A percentile compares a stretch with the other conserved stretches of the same genome.
phyloP scores from a whole-genome alignment of 75 land plant genomes.

The Selaginella moellendorffii region DNA sequence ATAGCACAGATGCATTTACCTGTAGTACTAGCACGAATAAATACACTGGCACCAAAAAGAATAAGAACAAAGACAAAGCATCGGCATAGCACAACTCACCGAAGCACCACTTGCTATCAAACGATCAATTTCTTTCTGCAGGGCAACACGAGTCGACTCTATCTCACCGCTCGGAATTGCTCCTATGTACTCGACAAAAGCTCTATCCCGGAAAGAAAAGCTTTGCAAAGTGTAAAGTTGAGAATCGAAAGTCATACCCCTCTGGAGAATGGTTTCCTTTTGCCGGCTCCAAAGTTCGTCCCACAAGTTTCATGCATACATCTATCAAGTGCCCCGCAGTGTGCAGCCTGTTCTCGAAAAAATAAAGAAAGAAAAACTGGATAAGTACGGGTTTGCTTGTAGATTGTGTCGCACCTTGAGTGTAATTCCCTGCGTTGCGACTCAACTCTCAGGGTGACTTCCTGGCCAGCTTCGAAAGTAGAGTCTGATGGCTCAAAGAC shows the following conservation, averaged over 20 bases:
- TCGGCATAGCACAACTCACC: no score
- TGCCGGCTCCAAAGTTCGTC: constrained; percentile 36
- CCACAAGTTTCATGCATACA: constrained; percentile 40
- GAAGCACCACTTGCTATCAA: constrained; percentile 32
- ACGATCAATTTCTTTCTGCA: constrained; percentile 43
- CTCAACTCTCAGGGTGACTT: constrained; percentile 35
- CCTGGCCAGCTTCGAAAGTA: constrained; percentile 25
- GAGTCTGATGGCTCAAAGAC: constrained; percentile 14
- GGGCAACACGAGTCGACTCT: constrained; percentile 29
- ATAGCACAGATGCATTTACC: constrained; percentile 35
- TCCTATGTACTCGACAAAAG: constrained; percentile 72
- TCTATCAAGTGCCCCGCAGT: constrained; percentile 69
- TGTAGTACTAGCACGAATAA: constrained; percentile 12
- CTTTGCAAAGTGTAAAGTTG: no score
- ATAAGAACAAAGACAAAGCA: no score
- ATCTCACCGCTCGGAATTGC: constrained; percentile 30
- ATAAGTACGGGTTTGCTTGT: not conserved
- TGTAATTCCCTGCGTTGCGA: constrained; percentile 30
- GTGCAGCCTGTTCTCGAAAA: constrained; percentile 38
- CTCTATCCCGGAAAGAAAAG: no score
- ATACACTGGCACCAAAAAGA: constrained; percentile 60
- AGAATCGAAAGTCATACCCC: constrained; percentile 31
- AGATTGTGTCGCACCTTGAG: constrained; percentile 34
- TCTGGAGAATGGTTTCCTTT: constrained; percentile 75
- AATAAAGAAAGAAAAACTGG: not conserved